Percentiles rank a stretch among this genome's conserved stretches.
Evolutionary conservation across 108 stramenopile species (phyloP).

Genomic region (Cylindrotheca closterium): DNA sequence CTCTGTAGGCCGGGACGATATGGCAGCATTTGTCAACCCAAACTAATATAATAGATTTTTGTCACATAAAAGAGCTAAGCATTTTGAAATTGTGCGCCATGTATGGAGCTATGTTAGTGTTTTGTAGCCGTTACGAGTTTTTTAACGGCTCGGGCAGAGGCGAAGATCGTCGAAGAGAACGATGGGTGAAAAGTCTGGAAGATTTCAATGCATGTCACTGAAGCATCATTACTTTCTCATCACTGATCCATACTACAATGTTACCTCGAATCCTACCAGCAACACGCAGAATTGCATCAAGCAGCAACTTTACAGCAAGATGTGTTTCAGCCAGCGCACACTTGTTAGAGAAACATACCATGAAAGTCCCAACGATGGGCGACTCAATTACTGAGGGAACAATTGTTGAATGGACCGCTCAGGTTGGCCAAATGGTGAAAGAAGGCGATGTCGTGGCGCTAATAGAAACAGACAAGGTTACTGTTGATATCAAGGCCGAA

Average conservation of each 20-base stretch:
- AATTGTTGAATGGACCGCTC: conserved; percentile 84
- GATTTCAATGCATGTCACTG: no score
- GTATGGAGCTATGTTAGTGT: background rate
- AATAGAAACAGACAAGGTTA: conserved; percentile 92
- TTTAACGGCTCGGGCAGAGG: no score
- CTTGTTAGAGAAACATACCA: conserved; percentile 50
- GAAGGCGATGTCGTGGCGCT: conserved; percentile 87
- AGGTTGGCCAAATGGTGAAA: conserved; percentile 68
- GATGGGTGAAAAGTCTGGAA: no score
- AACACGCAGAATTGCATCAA: background rate
- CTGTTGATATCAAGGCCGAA: conserved; percentile 90
- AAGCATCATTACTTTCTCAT: no score
- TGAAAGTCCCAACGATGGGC: conserved; percentile 81
- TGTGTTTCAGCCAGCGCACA: conserved; percentile 39
- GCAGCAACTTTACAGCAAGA: background rate
- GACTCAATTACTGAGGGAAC: conserved; percentile 87
- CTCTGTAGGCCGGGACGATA: conserved; percentile 55
- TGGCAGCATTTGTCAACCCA: conserved; percentile 66
- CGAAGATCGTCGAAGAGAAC: no score
- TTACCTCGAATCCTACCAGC: conserved; percentile 11
- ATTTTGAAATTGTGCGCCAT: no score
- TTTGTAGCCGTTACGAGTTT: no score
- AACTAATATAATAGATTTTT: no score
- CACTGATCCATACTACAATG: no score
- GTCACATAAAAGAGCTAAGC: no score